phyloP scores from a whole-genome alignment of 2,329 filamentous ascomycete species.

The Phaeosphaeriaceae sp. region DNA sequence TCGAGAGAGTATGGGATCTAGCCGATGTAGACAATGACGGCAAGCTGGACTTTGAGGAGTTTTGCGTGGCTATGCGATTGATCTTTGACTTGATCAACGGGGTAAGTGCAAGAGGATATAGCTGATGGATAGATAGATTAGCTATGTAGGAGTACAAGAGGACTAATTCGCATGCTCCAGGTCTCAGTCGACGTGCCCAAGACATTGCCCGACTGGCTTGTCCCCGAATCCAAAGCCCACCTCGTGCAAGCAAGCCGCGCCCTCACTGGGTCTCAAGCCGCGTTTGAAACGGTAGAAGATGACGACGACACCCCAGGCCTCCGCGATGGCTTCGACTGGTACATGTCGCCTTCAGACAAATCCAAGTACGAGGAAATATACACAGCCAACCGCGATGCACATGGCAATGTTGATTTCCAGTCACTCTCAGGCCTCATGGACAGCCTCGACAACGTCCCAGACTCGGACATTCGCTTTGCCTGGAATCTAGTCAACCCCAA shows the following conservation, averaged over 20 bases:
- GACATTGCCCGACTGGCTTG: constrained; percentile 90
- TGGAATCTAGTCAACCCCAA: constrained; percentile 99
- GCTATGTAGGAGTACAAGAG: neutral
- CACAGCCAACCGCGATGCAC: constrained; percentile 84
- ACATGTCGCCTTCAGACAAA: constrained; percentile 93
- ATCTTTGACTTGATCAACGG: constrained; percentile 98
- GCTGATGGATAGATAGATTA: neutral
- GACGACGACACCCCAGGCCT: constrained; percentile 83
- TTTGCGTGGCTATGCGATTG: constrained; percentile 97
- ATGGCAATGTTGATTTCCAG: constrained; percentile 77
- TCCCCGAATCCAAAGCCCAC: constrained; percentile 75
- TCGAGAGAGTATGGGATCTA: constrained; percentile 97
- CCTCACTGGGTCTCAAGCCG: constrained; percentile 76
- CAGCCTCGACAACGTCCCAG: constrained; percentile 67
- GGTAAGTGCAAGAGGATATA: no score
- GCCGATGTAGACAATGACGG: constrained; percentile 97
- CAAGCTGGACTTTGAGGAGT: constrained; percentile 98
- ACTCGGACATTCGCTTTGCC: constrained; percentile 83
- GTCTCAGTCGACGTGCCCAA: constrained; percentile 84
- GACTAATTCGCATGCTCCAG: constrained; percentile 52
- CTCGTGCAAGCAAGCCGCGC: constrained; percentile 50
- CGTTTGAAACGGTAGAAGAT: constrained; percentile 81
- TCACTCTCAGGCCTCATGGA: constrained; percentile 85
- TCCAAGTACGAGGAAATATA: constrained; percentile 98
- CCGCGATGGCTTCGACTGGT: constrained; percentile 99